These are phyloP conservation scores for Diaporthe sp. DNA, from an alignment of 2,329 filamentous ascomycete species.

Conservation along the genomic window DNA sequence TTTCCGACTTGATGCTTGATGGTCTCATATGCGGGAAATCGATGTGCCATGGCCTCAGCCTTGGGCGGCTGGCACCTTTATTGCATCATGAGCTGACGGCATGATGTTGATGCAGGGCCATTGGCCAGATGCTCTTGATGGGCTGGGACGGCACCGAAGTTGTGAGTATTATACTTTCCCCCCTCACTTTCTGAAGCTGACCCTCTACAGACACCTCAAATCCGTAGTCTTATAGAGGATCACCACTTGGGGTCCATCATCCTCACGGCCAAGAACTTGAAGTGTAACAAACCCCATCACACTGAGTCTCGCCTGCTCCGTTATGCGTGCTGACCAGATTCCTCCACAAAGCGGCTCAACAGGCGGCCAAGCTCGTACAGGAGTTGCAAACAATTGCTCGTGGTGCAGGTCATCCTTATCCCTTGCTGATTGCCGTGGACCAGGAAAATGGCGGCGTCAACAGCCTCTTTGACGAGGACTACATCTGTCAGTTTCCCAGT, in stretches of 20 bases:
- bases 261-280: slow-evolving; percentile 86
- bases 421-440: slow-evolving; percentile 90
- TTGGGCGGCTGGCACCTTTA: slow-evolving; percentile 37
- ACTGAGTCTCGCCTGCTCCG: slow-evolving; percentile 21
- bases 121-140: slow-evolving; percentile 86
- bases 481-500: slow-evolving; percentile 95
- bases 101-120: slow-evolving; percentile 65
- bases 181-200: not conserved
- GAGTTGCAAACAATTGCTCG: slow-evolving; percentile 94
- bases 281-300: slow-evolving; percentile 67
- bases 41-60: slow-evolving; percentile 35
- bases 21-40: not conserved
- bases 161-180: not conserved
- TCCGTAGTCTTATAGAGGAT: slow-evolving; percentile 83
- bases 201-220: slow-evolving; percentile 74
- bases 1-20: slow-evolving; percentile 21
- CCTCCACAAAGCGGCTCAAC: slow-evolving; percentile 79
- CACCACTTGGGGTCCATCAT: slow-evolving; percentile 91
- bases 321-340: slow-evolving; percentile 49
- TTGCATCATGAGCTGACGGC: slow-evolving; percentile 48
- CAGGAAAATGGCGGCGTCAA: slow-evolving; percentile 99
- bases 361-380: slow-evolving; percentile 88
- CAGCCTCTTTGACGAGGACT: slow-evolving; percentile 94
- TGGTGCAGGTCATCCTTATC: slow-evolving; percentile 89
- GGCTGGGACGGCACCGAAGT: slow-evolving; percentile 89